Evolutionary conservation across 768 basidiomycete genomes (phyloP).

Genomic region (Lyophyllum decastes): DNA sequence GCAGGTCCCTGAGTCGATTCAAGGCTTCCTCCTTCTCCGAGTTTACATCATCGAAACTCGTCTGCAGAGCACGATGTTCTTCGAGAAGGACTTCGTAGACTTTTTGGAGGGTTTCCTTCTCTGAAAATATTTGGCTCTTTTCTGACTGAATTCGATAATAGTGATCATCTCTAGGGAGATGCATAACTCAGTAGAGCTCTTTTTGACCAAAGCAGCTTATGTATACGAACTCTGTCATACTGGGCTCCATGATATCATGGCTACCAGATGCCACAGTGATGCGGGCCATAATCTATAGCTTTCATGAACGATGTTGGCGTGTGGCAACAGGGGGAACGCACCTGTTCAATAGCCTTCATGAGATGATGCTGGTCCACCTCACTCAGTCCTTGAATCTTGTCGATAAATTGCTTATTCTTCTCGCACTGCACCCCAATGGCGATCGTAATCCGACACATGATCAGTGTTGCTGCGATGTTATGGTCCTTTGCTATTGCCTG

Average conservation of each 20-base stretch:
- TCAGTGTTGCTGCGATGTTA: constrained; percentile 62
- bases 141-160: constrained; percentile 86
- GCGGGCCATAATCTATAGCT: constrained; percentile 71
- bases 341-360: constrained; percentile 95
- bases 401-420: constrained; percentile 85
- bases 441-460: constrained; percentile 79
- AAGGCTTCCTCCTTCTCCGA: constrained; percentile 81
- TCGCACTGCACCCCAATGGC: constrained; percentile 89
- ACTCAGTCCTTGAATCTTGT: constrained; percentile 81
- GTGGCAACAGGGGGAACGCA: constrained; percentile 30
- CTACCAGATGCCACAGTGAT: constrained; percentile 54
- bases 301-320: background rate
- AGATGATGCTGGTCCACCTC: constrained; percentile 85
- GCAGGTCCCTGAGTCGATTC: constrained; percentile 58
- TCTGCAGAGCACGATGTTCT: constrained; percentile 75
- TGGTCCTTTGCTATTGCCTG: constrained; percentile 83
- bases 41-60: constrained; percentile 71
- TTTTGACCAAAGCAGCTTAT: background rate
- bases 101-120: constrained; percentile 87
- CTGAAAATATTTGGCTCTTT: constrained; percentile 70
- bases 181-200: constrained; percentile 2
- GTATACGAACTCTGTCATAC: constrained; percentile 77
- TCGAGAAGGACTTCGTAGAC: constrained; percentile 75
- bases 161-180: constrained; percentile 73
- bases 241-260: constrained; percentile 52